These are phyloP conservation scores for Diplotaxis tenuifolia DNA, from an alignment of 345 rosid genomes.

Conservation along the genomic window DNA sequence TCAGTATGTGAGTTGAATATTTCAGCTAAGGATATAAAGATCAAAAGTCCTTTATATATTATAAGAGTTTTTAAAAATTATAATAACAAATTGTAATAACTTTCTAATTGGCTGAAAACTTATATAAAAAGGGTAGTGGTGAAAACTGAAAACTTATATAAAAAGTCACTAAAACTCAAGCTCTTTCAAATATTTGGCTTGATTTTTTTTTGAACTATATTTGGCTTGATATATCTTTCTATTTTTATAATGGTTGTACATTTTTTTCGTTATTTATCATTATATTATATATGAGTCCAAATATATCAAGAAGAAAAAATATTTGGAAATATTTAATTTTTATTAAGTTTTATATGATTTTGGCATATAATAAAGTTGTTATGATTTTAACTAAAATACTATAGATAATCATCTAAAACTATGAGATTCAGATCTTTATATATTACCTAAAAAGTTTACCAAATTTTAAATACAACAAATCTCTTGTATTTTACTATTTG, in stretches of 20 bases:
- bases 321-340: not conserved
- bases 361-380: not conserved
- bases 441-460: not conserved
- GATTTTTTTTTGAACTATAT: too few species aligned
- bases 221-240: not conserved
- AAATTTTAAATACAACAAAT: not conserved
- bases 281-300: not conserved
- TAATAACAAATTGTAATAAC: not conserved
- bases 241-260: not conserved
- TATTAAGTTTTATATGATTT: not conserved
- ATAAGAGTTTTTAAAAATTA: not conserved
- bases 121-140: too few species aligned
- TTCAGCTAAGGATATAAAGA: not conserved
- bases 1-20: not conserved
- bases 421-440: not conserved
- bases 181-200: not conserved
- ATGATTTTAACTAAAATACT: not conserved
- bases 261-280: too few species aligned
- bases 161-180: not conserved
- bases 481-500: not conserved
- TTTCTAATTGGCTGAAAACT: not conserved
- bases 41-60: not conserved
- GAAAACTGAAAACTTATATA: too few species aligned
- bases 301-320: not conserved
- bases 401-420: not conserved